These are phyloP conservation scores for Phellopilus nigrolimitatus DNA, from an alignment of 1,284 basidiomycete species.

Conservation along the genomic window DNA sequence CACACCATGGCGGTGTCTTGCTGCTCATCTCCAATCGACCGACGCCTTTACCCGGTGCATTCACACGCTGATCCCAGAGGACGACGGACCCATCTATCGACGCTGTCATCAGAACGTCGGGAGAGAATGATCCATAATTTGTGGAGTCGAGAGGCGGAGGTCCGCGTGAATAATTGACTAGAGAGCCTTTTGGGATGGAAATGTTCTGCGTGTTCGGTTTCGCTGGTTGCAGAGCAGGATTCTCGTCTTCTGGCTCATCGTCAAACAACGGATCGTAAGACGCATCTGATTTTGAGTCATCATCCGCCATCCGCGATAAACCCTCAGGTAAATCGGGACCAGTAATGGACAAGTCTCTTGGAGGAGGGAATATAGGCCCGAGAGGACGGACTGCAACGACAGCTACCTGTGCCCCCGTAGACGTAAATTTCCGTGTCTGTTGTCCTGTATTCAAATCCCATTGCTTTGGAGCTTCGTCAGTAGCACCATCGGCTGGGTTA, in stretches of 20 bases:
- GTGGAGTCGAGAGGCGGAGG: conserved; percentile 63
- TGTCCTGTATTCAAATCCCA: conserved; percentile 97
- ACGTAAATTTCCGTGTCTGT: conserved; percentile 69
- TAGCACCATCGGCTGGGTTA: conserved; percentile 5
- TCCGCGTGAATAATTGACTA: conserved; percentile 54
- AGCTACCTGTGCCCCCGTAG: conserved; percentile 86
- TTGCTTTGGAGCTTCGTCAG: conserved; percentile 51
- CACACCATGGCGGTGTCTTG: conserved; percentile 93
- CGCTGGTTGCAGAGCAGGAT: conserved; percentile 2
- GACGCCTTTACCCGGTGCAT: conserved; percentile 61
- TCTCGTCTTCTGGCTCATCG: conserved; percentile 53
- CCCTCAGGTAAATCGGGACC: conserved; percentile 15
- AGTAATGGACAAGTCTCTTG: conserved; percentile 22
- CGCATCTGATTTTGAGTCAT: conserved; percentile 67
- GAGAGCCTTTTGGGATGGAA: conserved; percentile 16
- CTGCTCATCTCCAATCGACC: conserved; percentile 84
- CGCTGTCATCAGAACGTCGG: conserved; percentile 84
- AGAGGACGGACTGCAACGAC: conserved; percentile 76
- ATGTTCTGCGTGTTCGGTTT: not conserved
- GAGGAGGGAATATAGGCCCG: conserved; percentile 35
- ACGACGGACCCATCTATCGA: conserved; percentile 92
- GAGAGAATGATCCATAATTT: conserved; percentile 64
- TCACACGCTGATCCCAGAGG: conserved; percentile 83
- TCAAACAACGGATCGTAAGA: conserved; percentile 81
- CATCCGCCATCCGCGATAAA: conserved; percentile 31